These are phyloP conservation scores for Zymoseptoria ardabiliae DNA, from an alignment of 2,329 filamentous ascomycete genomes.

Conservation along the genomic window DNA sequence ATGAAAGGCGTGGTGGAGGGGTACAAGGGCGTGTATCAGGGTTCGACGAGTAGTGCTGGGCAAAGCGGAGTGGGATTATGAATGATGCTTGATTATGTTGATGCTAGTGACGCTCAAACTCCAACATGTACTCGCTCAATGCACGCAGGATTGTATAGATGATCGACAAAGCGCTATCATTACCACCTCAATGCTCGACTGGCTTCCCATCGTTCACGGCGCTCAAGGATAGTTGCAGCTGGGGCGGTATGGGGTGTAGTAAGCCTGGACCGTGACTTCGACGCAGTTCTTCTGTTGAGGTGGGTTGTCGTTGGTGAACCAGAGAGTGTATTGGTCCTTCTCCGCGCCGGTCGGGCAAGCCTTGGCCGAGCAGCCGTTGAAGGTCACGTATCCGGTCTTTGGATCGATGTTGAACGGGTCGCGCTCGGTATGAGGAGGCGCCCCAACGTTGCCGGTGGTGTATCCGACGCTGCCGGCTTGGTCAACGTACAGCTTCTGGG, in stretches of 20 bases:
- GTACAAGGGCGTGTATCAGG: slow-evolving; percentile 36
- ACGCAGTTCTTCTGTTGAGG: background rate
- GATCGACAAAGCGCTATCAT: background rate
- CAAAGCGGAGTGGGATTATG: background rate
- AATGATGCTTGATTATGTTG: background rate
- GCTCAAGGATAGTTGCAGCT: background rate
- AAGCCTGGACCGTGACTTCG: background rate
- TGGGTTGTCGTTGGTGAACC: background rate
- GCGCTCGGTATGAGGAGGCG: background rate
- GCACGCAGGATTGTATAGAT: background rate
- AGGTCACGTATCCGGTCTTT: background rate
- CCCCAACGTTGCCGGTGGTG: background rate
- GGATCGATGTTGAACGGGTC: background rate
- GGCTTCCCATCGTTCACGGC: background rate
- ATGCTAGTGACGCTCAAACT: background rate
- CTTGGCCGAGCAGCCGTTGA: background rate
- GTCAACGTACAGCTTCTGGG: background rate
- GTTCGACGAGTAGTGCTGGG: slow-evolving; percentile 1
- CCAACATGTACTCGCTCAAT: background rate
- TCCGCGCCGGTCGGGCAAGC: background rate
- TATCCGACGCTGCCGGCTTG: background rate
- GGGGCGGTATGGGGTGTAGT: background rate
- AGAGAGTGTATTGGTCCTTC: background rate
- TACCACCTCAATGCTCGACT: background rate
- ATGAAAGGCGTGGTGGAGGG: slow-evolving; percentile 31